phyloP scores from a whole-genome alignment of 2,329 filamentous ascomycete species.

The Davidsoniella neocaledoniae region DNA sequence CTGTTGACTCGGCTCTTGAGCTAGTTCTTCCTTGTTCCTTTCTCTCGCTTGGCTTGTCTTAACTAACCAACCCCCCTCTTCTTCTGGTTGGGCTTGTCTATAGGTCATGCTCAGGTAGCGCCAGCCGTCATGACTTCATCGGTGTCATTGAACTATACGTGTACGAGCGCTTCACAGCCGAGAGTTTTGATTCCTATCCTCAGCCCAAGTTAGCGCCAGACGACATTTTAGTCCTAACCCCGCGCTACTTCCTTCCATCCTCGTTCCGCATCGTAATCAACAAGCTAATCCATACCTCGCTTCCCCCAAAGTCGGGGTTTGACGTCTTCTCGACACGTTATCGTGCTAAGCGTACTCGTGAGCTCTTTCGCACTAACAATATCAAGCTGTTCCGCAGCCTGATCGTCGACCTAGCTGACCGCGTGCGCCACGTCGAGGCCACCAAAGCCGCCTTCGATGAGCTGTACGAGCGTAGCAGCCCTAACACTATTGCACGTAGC shows the following conservation, averaged over 20 bases:
- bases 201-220: neutral
- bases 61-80: too few relatives aligned
- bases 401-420: slow-evolving; percentile 2
- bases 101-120: slow-evolving; percentile 5
- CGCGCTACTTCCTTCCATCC: slow-evolving; percentile 1
- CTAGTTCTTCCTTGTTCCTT: too few relatives aligned
- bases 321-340: neutral
- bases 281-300: neutral
- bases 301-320: slow-evolving; percentile 2
- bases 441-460: slow-evolving; percentile 6
- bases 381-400: slow-evolving; percentile 1
- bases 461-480: neutral
- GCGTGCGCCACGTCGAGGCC: neutral
- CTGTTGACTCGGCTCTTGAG: neutral
- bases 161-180: neutral
- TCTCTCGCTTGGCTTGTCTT: too few relatives aligned
- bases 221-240: slow-evolving; percentile 1
- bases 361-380: slow-evolving; percentile 5
- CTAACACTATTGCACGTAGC: neutral
- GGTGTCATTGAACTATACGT: neutral
- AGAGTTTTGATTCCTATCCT: neutral
- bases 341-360: neutral
- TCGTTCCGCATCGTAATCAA: slow-evolving; percentile 8
- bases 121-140: neutral
- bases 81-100: neutral